A percentile compares a stretch with the other conserved stretches of the same genome.
Evolutionary conservation across 139 green algal genomes (phyloP).

Genomic region (Tetradesmus obliquus): DNA sequence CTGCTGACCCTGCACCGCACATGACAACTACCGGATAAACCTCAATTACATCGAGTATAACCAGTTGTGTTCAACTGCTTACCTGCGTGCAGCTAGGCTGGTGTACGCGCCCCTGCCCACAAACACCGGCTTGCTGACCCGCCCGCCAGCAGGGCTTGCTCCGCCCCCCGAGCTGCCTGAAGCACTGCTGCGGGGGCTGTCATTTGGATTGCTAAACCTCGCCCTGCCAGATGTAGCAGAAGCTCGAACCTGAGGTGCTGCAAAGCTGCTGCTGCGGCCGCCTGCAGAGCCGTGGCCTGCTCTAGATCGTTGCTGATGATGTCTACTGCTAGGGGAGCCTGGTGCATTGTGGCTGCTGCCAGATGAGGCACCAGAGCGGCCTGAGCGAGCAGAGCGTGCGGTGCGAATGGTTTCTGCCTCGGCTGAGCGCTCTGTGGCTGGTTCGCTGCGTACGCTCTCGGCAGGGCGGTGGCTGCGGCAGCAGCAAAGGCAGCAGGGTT

Average conservation of each 20-base stretch:
- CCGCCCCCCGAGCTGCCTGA: not conserved
- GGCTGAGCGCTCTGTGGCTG: not conserved
- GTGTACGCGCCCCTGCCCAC: not conserved
- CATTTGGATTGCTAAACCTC: not conserved
- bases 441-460: not conserved
- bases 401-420: not conserved
- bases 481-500: not conserved
- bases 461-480: not conserved
- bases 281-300: constrained; percentile 13
- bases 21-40: no score
- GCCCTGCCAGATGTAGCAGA: constrained; percentile 20
- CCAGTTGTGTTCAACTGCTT: not conserved
- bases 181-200: not conserved
- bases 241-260: not conserved
- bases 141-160: not conserved
- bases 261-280: not conserved
- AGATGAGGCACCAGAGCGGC: not conserved
- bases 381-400: not conserved
- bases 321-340: not conserved
- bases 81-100: constrained; percentile 18
- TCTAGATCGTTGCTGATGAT: not conserved
- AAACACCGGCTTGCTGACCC: constrained; percentile 21
- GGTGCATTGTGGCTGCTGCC: not conserved
- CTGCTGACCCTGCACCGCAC: no score
- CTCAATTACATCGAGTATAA: no score